Conservation (phyloP, 2,329 filamentous ascomycete genomes). For the Niveomyces coronatus region DNA sequence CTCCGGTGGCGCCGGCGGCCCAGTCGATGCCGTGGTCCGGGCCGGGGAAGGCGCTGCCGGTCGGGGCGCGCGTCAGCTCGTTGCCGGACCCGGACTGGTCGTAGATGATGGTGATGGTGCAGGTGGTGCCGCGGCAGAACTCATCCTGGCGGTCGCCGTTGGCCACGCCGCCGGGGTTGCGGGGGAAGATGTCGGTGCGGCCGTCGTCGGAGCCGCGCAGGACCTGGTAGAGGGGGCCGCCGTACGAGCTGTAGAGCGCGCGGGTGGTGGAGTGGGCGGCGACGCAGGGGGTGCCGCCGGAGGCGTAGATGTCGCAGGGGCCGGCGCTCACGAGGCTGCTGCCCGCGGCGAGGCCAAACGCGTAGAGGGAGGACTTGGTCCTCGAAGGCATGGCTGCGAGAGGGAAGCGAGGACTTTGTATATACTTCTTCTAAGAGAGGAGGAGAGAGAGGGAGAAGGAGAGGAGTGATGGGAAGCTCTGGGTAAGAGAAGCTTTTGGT, state of each 20-base stretch:
- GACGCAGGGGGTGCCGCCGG: constrained; percentile 47
- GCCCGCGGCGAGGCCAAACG: constrained; percentile 24
- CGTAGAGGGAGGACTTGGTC: constrained; percentile 4
- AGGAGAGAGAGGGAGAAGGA: no score
- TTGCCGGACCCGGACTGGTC: constrained; percentile 54
- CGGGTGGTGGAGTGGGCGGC: constrained; percentile 54
- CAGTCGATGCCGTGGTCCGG: constrained; percentile 49
- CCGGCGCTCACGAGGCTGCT: constrained; percentile 36
- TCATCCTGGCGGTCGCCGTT: constrained; percentile 49
- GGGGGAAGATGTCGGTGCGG: constrained; percentile 37
- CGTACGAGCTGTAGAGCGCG: constrained; percentile 45
- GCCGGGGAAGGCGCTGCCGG: constrained; percentile 45
- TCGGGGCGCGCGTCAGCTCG: constrained; percentile 49
- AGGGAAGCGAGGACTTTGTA: not conserved
- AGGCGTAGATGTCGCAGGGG: constrained; percentile 50
- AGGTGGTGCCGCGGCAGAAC: constrained; percentile 52
- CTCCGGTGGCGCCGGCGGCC: constrained; percentile 46
- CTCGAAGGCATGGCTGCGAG: constrained; percentile 1
- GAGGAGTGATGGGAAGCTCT: no score
- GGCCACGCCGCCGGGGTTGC: constrained; percentile 50
- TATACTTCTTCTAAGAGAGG: no score
- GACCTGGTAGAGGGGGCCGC: constrained; percentile 47
- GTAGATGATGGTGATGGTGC: constrained; percentile 53
- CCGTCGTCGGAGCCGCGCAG: constrained; percentile 37
- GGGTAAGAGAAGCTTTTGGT: no score